Evolutionary conservation across 768 basidiomycete genomes (phyloP).

Genomic region (Mycena rebaudengoi): DNA sequence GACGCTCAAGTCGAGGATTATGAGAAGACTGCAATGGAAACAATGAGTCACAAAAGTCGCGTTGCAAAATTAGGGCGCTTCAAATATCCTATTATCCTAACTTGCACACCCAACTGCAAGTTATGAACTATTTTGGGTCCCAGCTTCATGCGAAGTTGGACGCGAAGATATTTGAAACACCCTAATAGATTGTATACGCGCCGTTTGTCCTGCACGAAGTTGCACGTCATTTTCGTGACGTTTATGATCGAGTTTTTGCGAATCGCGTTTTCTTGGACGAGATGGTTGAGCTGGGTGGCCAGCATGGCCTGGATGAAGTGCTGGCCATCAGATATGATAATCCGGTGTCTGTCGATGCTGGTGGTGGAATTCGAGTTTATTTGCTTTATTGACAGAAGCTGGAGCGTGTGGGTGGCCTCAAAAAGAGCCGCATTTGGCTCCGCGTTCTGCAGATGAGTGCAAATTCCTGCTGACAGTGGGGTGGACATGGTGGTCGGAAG

Average conservation of each 20-base stretch:
- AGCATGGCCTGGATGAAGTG: slow-evolving; percentile 94
- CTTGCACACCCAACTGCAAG: too few species aligned
- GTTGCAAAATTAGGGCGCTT: neutral
- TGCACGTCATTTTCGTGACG: slow-evolving; percentile 81
- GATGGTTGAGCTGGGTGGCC: slow-evolving; percentile 85
- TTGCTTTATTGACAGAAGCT: slow-evolving; percentile 86
- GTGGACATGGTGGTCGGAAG: slow-evolving; percentile 36
- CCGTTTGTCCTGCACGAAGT: slow-evolving; percentile 87
- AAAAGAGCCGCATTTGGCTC: slow-evolving; percentile 55
- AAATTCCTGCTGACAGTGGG: slow-evolving; percentile 65
- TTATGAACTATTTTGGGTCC: too few species aligned
- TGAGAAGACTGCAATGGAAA: slow-evolving; percentile 67
- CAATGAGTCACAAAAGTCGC: slow-evolving; percentile 7
- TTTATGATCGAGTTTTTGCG: slow-evolving; percentile 73
- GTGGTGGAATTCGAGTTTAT: slow-evolving; percentile 54
- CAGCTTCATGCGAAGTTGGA: too few species aligned
- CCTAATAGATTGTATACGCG: too few species aligned
- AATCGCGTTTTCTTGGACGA: slow-evolving; percentile 72
- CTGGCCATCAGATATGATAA: slow-evolving; percentile 91
- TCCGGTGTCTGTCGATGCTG: slow-evolving; percentile 68
- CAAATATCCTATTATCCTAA: too few species aligned
- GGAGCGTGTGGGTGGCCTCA: slow-evolving; percentile 62
- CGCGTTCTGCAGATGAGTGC: slow-evolving; percentile 55
- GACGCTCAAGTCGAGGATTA: slow-evolving; percentile 74
- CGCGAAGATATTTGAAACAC: too few species aligned